phyloP scores from a whole-genome alignment of 768 basidiomycete species.

The Pulveroboletus sp. region DNA sequence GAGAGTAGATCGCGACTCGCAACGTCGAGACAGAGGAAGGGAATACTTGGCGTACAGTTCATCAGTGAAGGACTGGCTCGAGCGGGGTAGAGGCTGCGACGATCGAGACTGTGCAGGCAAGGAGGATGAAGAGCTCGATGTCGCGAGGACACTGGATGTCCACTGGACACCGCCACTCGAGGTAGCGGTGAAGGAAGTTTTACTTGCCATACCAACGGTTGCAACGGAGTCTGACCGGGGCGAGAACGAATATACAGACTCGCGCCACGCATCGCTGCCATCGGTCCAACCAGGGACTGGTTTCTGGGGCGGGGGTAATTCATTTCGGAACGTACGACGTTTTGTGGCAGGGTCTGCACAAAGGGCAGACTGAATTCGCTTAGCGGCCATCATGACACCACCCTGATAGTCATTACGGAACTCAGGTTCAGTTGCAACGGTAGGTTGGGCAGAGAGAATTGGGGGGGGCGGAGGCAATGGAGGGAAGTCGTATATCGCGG shows the following conservation, averaged over 20 bases:
- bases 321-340: constrained; percentile 31
- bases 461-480: constrained; percentile 52
- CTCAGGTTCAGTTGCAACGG: constrained; percentile 24
- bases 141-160: constrained; percentile 33
- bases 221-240: constrained; percentile 36
- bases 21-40: constrained; percentile 51
- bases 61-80: constrained; percentile 34
- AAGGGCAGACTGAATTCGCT: constrained; percentile 46
- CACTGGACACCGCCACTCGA: constrained; percentile 50
- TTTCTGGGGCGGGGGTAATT: constrained; percentile 34
- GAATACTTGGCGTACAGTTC: constrained; percentile 55
- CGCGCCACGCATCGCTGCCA: constrained; percentile 62
- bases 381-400: constrained; percentile 68
- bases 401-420: constrained; percentile 43
- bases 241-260: constrained; percentile 52
- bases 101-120: constrained; percentile 21
- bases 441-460: constrained; percentile 25
- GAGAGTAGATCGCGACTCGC: constrained; percentile 44
- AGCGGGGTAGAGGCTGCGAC: constrained; percentile 23
- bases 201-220: constrained; percentile 25
- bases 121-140: constrained; percentile 23
- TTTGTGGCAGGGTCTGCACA: constrained; percentile 39
- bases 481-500: constrained; percentile 42
- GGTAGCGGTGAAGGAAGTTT: constrained; percentile 45
- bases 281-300: constrained; percentile 67